Percentiles rank a stretch among this genome's conserved stretches.
These are phyloP conservation scores for Annona cherimola DNA, from an alignment of 164 flowering plant genomes.

Conservation along the genomic window DNA sequence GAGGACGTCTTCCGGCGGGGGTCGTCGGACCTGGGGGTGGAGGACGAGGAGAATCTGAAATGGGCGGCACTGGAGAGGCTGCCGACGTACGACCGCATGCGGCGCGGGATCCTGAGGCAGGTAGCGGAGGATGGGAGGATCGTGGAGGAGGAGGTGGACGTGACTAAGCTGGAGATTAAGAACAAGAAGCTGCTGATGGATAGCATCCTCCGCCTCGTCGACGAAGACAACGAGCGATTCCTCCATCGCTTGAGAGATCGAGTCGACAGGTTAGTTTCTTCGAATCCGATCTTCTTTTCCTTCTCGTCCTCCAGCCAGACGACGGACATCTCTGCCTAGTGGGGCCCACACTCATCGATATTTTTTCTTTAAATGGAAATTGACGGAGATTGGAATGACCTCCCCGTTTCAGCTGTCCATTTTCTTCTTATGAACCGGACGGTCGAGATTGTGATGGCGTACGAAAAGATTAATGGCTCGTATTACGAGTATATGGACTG, in stretches of 20 bases:
- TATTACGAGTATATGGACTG: too few relatives aligned
- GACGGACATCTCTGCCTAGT: neutral
- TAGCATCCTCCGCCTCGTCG: constrained; percentile 38
- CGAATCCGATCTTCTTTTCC: neutral
- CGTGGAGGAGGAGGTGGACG: constrained; percentile 42
- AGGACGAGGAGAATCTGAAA: constrained; percentile 56
- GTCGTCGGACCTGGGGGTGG: constrained; percentile 16
- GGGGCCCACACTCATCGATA: neutral
- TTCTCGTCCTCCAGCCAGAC: neutral
- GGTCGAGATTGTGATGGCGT: neutral
- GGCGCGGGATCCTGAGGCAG: constrained; percentile 37
- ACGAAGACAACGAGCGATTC: constrained; percentile 49
- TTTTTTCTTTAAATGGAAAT: neutral
- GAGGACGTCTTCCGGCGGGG: constrained; percentile 35
- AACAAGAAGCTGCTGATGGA: constrained; percentile 48
- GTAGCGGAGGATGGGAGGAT: constrained; percentile 37
- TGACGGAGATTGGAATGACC: too few relatives aligned
- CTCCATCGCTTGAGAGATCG: constrained; percentile 37
- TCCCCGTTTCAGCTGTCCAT: neutral
- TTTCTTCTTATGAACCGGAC: neutral
- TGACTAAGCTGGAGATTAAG: constrained; percentile 32
- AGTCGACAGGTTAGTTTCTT: constrained; percentile 40
- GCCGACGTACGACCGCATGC: constrained; percentile 56
- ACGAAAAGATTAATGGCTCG: too few relatives aligned
- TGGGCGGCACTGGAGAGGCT: constrained; percentile 79